Base-by-base conservation (phyloP, 2,329 filamentous ascomycete genomes). In the Fusarium lyarnte region DNA sequence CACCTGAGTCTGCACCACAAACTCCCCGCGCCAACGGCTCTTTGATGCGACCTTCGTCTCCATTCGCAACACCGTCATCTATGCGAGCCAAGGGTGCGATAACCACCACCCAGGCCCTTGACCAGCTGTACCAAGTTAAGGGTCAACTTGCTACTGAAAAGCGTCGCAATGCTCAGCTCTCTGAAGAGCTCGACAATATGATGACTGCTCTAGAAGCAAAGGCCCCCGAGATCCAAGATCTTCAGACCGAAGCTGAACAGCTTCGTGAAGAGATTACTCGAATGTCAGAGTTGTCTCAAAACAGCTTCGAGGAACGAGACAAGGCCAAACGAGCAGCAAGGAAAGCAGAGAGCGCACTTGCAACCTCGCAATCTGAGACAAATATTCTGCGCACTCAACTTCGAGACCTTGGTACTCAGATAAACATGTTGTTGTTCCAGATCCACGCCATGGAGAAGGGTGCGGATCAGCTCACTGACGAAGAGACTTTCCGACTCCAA, bases 361-460 rank as follows among this genome's bases (percentile, higher is more conserved):
- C 85, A 29, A 89, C 85, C 2, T 84, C 87, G 0, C 87, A 90
- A 69, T 86, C 89, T 3, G 94, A 98, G 82, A 87, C 89, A 36
- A 91, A 93, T 67, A 93, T 98, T 42, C 85, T 97, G 29, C 92
- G 92, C 57, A 93, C 94, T 73, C 94, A 98, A 79, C 86, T 98
- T 13, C 92, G 95, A 38, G 96, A 98, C 80, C 87, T 97, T 25
- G 94, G 94, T 76, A 91, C 93, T 2, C 95, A 99, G 81, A 90
- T 98, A 72, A 97, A 97, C 80, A 91, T 97, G 78, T 88, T 99
- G 10, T 87, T 98, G 8, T 93, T 97, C 81, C 95, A 97, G 81
- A 88, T 94, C 63, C 92, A 97, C 77, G 90, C 93, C 25, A 90
- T 91, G 60, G 93, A 97, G 77, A 92, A 93, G 80, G 95, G 95